Base-by-base conservation (phyloP, 345 rosid species). In the Populus davidiana region DNA sequence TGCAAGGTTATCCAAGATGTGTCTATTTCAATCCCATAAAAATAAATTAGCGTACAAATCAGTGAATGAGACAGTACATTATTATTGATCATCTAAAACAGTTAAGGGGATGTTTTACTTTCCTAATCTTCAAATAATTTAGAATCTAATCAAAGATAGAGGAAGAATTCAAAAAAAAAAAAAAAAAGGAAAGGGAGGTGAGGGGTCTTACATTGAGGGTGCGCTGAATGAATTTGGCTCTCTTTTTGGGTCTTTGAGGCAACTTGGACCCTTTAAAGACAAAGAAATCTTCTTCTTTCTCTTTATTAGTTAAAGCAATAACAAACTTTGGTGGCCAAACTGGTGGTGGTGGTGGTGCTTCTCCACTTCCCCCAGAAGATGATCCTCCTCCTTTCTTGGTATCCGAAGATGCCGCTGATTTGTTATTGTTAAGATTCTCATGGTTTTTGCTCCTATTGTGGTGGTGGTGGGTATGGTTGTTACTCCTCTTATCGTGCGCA, bases 231-330 rank as follows among this genome's bases (percentile, higher is more conserved):
- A 90, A 81, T 84, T 91, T 91, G 66, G 96, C 88, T 76, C 96
- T 74, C 81, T 91, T 91, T 77, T 88, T 91, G 38, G 96, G 96
- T 82, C 96, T 83, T 69, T 91, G 96, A 23, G 96, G 96, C 27
- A 87, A 86, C 77, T 88, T 91, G 6, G 96, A 90, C 8, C 96
- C 96, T 78, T 91, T 91, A 75, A 91, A 81, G 39, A 84, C 87
- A 82, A 88, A 29, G 87, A 91, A 91, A 80, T 91, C 96, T 75
- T 91, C 96, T 70, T 91, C 96, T 72, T 91, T 91, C 87, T 91
- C 96, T 82, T 91, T 91, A 79, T 90, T 90, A 12, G 96, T 90
- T 71, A 91, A 80, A 68, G 90, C 90, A 82, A 91, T 89, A 87
- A 84, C 87, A 83, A 91, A 89, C 70, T 89, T 91, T 5, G 93